Conservation (phyloP, 1,284 basidiomycete genomes). For the Cutaneotrichosporon cutaneum region DNA sequence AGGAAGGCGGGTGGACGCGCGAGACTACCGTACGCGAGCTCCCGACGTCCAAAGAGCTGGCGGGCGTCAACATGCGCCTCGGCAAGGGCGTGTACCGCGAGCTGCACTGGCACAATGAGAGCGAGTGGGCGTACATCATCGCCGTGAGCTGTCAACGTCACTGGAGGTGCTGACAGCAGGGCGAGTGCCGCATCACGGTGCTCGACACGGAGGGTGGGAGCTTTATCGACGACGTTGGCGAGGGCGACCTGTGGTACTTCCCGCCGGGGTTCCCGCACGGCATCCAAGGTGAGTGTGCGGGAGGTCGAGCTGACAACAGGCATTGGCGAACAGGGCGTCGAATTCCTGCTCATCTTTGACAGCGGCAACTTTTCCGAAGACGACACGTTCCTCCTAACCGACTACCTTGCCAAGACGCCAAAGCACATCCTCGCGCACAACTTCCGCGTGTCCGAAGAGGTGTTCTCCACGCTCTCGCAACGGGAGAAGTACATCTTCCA, state of each 20-base stretch:
- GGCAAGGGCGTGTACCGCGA: constrained; percentile 64
- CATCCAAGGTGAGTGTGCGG: constrained; percentile 61
- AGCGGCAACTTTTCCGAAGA: constrained; percentile 67
- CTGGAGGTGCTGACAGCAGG: constrained; percentile 52
- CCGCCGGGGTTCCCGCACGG: constrained; percentile 60
- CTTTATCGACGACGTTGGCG: constrained; percentile 54
- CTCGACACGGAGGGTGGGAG: constrained; percentile 65
- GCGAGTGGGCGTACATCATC: constrained; percentile 56
- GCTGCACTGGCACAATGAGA: constrained; percentile 69
- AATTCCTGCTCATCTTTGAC: constrained; percentile 67
- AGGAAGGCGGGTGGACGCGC: constrained; percentile 67
- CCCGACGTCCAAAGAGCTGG: constrained; percentile 64
- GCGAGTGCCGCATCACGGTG: constrained; percentile 63
- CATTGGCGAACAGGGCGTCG: constrained; percentile 57
- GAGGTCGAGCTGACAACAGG: constrained; percentile 16
- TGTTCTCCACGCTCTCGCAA: constrained; percentile 54
- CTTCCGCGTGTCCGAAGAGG: constrained; percentile 60
- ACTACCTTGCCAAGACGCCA: constrained; percentile 60
- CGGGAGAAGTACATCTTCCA: constrained; percentile 68
- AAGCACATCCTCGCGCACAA: constrained; percentile 68
- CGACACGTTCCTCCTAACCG: constrained; percentile 62
- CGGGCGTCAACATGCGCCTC: constrained; percentile 69
- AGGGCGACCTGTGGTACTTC: constrained; percentile 64
- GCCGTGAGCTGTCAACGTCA: constrained; percentile 24
- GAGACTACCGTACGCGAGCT: constrained; percentile 57